Conservation (phyloP, 2,329 filamentous ascomycete genomes). For the Colletotrichum orchidophilum region DNA sequence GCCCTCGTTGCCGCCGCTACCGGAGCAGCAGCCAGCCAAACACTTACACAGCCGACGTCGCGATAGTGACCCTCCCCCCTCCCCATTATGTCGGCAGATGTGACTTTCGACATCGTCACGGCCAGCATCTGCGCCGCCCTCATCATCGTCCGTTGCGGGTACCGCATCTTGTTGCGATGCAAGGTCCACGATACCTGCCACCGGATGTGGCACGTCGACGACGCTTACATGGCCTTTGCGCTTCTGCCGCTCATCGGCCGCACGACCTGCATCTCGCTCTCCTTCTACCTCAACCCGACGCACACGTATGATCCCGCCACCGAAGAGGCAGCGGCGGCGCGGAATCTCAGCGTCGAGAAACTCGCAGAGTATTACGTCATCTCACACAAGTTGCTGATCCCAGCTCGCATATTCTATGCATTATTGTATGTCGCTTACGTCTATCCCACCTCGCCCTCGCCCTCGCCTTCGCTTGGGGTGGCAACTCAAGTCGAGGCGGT, state of each 20-base stretch:
- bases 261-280: constrained; percentile 37
- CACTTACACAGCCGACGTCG: neutral
- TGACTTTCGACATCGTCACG: constrained; percentile 40
- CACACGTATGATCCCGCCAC: constrained; percentile 34
- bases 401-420: constrained; percentile 42
- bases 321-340: constrained; percentile 34
- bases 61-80: too few species aligned
- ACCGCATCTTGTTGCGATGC: constrained; percentile 41
- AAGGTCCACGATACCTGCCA: constrained; percentile 41
- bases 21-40: constrained; percentile 11
- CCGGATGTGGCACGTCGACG: constrained; percentile 43
- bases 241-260: constrained; percentile 42
- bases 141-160: constrained; percentile 41
- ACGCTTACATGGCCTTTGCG: constrained; percentile 44
- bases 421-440: constrained; percentile 38
- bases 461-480: neutral
- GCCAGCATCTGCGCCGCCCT: constrained; percentile 40
- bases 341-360: constrained; percentile 26
- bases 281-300: constrained; percentile 40
- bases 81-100: constrained; percentile 39
- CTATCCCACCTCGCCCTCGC: neutral
- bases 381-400: constrained; percentile 41
- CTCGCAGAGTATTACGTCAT: constrained; percentile 37
- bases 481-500: neutral
- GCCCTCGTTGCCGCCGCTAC: constrained; percentile 15